Evolutionary conservation across 1,139 yeast genomes (phyloP).

Genomic region (Yamadazyma mexicana): DNA sequence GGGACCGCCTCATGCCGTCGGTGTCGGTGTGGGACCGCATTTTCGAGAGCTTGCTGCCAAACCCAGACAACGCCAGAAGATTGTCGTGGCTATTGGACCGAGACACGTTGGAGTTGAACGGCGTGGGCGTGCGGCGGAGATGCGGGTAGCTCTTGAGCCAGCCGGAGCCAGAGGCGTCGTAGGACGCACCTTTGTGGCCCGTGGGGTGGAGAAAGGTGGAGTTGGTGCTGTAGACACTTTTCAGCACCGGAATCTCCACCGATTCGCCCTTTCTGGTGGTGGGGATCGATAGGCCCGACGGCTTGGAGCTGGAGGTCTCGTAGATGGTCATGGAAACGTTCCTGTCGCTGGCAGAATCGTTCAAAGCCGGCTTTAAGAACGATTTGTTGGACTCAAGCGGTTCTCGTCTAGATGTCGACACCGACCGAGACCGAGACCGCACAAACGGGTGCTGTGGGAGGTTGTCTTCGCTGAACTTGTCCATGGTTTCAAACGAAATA

Average conservation of each 20-base stretch:
- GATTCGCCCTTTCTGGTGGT: slow-evolving; percentile 80
- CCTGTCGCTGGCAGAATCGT: slow-evolving; percentile 6
- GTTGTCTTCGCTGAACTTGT: slow-evolving; percentile 20
- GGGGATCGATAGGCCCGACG: slow-evolving; percentile 81
- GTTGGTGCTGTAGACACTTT: slow-evolving; percentile 1
- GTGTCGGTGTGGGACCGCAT: slow-evolving; percentile 13
- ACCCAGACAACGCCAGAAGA: slow-evolving; percentile 13
- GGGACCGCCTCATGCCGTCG: slow-evolving; percentile 9
- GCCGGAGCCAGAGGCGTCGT: slow-evolving; percentile 3
- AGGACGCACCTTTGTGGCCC: slow-evolving; percentile 2
- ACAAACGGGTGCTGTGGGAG: slow-evolving; percentile 29
- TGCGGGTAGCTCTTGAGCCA: slow-evolving; percentile 31
- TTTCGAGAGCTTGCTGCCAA: slow-evolving; percentile 12
- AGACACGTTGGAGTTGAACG: slow-evolving; percentile 11
- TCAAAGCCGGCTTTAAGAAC: slow-evolving; percentile 15
- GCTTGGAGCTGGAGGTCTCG: slow-evolving; percentile 1
- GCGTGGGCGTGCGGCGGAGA: slow-evolving; percentile 13
- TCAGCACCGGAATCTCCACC: slow-evolving; percentile 57
- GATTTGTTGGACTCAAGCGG: slow-evolving; percentile 15
- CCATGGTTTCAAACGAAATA: slow-evolving; percentile 17
- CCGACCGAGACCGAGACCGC: slow-evolving; percentile 33
- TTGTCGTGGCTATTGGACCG: slow-evolving; percentile 18
- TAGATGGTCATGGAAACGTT: slow-evolving; percentile 7
- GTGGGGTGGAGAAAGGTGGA: background rate
- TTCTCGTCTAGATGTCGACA: slow-evolving; percentile 21